Conservation (phyloP, 2,329 filamentous ascomycete species). For the Colletotrichum gigasporum region DNA sequence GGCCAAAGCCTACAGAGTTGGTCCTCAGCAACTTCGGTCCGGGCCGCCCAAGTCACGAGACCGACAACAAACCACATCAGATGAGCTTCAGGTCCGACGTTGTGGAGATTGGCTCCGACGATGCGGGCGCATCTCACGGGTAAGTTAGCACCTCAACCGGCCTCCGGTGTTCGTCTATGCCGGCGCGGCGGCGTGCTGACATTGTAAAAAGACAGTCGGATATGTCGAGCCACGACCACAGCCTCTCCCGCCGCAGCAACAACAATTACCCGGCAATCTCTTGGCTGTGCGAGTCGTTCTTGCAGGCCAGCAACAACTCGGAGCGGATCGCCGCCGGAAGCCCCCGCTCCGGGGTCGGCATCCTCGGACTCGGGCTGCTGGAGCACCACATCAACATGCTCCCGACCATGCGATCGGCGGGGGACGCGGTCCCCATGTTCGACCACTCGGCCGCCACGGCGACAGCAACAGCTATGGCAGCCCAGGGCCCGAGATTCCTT, state of each 20-base stretch:
- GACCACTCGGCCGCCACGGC: constrained; percentile 12
- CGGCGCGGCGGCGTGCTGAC: not conserved
- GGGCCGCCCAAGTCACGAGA: constrained; percentile 1
- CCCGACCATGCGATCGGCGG: constrained; percentile 36
- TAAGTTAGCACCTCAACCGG: constrained; percentile 7
- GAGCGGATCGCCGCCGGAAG: constrained; percentile 41
- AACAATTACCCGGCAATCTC: not conserved
- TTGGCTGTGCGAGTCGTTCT: constrained; percentile 23
- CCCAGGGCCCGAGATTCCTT: constrained; percentile 29
- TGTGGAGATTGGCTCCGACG: constrained; percentile 24
- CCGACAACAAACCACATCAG: not conserved
- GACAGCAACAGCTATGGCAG: too few relatives aligned
- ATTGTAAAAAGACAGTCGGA: constrained; percentile 18
- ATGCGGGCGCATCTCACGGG: not conserved
- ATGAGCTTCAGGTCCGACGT: constrained; percentile 27
- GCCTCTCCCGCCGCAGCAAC: constrained; percentile 9
- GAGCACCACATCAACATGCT: constrained; percentile 41
- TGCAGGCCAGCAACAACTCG: constrained; percentile 35
- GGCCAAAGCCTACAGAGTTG: not conserved
- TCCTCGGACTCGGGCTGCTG: constrained; percentile 40
- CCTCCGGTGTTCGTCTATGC: not conserved
- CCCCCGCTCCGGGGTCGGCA: constrained; percentile 35
- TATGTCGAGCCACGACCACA: constrained; percentile 36
- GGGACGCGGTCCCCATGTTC: constrained; percentile 41
- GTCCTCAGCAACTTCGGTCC: constrained; percentile 4